Conservation (phyloP, 441 rosid genomes). For the Aleurites moluccanus region DNA sequence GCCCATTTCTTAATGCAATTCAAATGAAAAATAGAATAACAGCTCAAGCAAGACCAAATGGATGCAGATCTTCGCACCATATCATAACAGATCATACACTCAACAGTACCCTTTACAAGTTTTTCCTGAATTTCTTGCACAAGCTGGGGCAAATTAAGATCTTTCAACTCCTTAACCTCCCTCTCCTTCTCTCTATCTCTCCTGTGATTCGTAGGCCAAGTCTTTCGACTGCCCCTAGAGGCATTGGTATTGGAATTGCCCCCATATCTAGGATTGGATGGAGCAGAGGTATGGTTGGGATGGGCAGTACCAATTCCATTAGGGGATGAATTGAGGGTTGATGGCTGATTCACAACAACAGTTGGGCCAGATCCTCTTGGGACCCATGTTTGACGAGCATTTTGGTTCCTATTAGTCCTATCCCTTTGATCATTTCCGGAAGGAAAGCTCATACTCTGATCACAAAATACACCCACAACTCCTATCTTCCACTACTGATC, state of each 20-base stretch:
- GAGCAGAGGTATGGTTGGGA: slow-evolving; percentile 17
- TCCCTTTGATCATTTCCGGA: slow-evolving; percentile 21
- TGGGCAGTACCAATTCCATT: slow-evolving; percentile 22
- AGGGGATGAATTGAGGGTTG: slow-evolving; percentile 22
- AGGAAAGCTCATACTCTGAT: slow-evolving; percentile 11
- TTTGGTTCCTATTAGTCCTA: slow-evolving; percentile 44
- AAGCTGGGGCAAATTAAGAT: slow-evolving; percentile 81
- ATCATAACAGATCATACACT: slow-evolving; percentile 99
- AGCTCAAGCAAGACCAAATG: slow-evolving; percentile 97
- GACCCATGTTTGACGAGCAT: slow-evolving; percentile 69
- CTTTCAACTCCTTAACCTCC: slow-evolving; percentile 33
- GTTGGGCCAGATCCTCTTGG: slow-evolving; percentile 52
- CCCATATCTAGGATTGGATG: slow-evolving; percentile 38
- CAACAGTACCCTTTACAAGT: slow-evolving; percentile 66
- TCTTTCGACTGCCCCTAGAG: slow-evolving; percentile 29
- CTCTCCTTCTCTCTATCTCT: slow-evolving; percentile 40
- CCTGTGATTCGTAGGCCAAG: slow-evolving; percentile 40
- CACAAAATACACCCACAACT: slow-evolving; percentile 18
- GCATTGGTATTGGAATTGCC: slow-evolving; percentile 27
- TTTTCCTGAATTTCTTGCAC: slow-evolving; percentile 95
- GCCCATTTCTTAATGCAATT: slow-evolving; percentile 98
- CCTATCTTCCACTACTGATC: slow-evolving; percentile 20
- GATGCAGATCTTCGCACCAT: slow-evolving; percentile 82
- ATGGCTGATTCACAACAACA: slow-evolving; percentile 23
- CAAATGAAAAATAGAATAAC: slow-evolving; percentile 91